phyloP scores from a whole-genome alignment of 768 basidiomycete species.

The Agrocybe pediades region DNA sequence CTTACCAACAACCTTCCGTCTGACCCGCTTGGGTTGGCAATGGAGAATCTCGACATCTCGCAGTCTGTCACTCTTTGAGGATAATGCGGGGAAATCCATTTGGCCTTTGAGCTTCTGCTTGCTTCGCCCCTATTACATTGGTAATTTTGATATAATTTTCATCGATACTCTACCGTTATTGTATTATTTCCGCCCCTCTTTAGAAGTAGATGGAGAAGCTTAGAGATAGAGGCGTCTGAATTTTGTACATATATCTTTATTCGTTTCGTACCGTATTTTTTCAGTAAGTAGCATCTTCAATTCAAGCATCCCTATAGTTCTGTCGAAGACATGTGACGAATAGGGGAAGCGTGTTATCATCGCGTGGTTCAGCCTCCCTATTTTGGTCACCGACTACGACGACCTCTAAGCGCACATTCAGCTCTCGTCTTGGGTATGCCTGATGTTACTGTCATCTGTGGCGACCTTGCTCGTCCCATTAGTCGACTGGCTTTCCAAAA shows the following conservation, averaged over 20 bases:
- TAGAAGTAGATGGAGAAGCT: neutral
- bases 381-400: neutral
- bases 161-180: neutral
- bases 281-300: too few relatives aligned
- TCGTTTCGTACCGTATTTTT: neutral
- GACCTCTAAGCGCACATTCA: neutral
- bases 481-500: constrained; percentile 28
- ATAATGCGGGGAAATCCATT: neutral
- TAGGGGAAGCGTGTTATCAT: neutral
- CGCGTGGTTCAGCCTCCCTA: neutral
- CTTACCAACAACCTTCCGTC: constrained; percentile 40
- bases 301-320: neutral
- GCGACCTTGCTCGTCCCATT: constrained; percentile 50
- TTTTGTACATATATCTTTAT: neutral
- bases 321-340: neutral
- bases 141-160: neutral
- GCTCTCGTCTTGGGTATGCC: constrained; percentile 31
- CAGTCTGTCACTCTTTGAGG: neutral
- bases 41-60: constrained; percentile 54
- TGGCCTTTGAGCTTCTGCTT: too few relatives aligned
- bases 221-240: neutral
- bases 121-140: neutral
- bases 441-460: constrained; percentile 51
- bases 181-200: neutral
- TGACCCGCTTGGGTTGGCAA: constrained; percentile 64